Evolutionary conservation across 768 basidiomycete genomes (phyloP).

Genomic region (Pilatotrama ljubarskyi): DNA sequence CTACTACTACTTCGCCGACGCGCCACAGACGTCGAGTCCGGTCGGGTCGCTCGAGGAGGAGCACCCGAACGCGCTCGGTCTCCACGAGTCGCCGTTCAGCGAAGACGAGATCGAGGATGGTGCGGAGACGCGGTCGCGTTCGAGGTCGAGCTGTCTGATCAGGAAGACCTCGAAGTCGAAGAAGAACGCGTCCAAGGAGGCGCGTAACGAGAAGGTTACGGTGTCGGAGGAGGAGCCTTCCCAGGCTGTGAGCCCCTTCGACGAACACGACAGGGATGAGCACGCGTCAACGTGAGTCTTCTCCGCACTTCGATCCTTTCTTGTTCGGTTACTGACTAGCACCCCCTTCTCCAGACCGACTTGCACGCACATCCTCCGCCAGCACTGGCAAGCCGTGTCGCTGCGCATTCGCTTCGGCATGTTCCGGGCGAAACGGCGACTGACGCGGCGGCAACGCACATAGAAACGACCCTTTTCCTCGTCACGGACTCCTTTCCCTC

Average conservation of each 20-base stretch:
- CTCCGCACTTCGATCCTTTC: neutral
- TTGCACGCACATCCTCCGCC: slow-evolving; percentile 51
- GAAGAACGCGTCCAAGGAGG: slow-evolving; percentile 13
- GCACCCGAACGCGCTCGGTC: slow-evolving; percentile 16
- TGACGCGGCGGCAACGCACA: slow-evolving; percentile 21
- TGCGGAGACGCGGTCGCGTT: slow-evolving; percentile 13
- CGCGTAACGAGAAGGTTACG: slow-evolving; percentile 16
- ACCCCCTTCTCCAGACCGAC: slow-evolving; percentile 45
- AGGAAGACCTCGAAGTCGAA: slow-evolving; percentile 14
- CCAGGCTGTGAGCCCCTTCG: slow-evolving; percentile 1
- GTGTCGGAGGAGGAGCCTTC: slow-evolving; percentile 4
- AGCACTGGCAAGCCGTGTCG: slow-evolving; percentile 62
- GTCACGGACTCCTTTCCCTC: neutral
- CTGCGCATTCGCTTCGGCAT: slow-evolving; percentile 58
- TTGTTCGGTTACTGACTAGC: neutral
- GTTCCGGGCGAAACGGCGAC: slow-evolving; percentile 49
- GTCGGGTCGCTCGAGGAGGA: slow-evolving; percentile 27
- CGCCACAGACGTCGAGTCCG: slow-evolving; percentile 25
- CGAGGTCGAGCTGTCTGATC: slow-evolving; percentile 12
- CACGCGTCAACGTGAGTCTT: slow-evolving; percentile 26
- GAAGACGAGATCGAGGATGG: slow-evolving; percentile 14
- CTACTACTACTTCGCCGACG: slow-evolving; percentile 25
- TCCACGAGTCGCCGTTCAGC: slow-evolving; percentile 24
- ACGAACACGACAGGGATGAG: slow-evolving; percentile 17
- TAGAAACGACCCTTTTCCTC: slow-evolving; percentile 7